These are phyloP conservation scores for Trichoderma sp. DNA, from an alignment of 2,329 filamentous ascomycete species.

Conservation along the genomic window DNA sequence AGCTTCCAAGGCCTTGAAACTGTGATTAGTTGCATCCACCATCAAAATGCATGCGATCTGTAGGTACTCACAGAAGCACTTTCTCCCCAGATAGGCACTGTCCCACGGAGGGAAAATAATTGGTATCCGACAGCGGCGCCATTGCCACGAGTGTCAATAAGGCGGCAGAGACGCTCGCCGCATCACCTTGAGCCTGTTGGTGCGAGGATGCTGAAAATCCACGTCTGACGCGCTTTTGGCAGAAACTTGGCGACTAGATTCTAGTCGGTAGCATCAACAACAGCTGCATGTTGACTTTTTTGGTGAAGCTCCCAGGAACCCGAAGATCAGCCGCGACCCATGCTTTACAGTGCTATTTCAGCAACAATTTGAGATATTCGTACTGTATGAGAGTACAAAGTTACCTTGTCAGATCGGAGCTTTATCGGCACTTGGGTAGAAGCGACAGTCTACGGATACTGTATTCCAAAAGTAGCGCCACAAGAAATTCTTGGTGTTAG, in stretches of 20 bases:
- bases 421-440: slow-evolving; percentile 21
- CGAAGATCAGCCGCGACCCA: slow-evolving; percentile 16
- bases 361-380: background rate
- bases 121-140: slow-evolving; percentile 66
- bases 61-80: slow-evolving; percentile 67
- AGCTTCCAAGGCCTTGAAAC: slow-evolving; percentile 59
- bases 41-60: background rate
- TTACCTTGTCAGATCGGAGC: slow-evolving; percentile 22
- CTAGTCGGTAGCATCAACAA: slow-evolving; percentile 5
- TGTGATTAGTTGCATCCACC: slow-evolving; percentile 25
- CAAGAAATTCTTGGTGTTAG: slow-evolving; percentile 20
- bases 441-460: too few relatives aligned
- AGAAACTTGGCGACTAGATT: background rate
- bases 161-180: slow-evolving; percentile 38
- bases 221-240: slow-evolving; percentile 14
- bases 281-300: slow-evolving; percentile 22
- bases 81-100: slow-evolving; percentile 79
- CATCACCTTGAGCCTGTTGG: slow-evolving; percentile 35
- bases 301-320: slow-evolving; percentile 19
- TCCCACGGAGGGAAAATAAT: slow-evolving; percentile 81
- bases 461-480: background rate
- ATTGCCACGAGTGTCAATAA: slow-evolving; percentile 58
- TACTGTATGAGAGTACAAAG: background rate
- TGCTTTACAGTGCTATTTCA: background rate
- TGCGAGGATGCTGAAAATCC: slow-evolving; percentile 27